A percentile compares a stretch with the other conserved stretches of the same genome.
These are phyloP conservation scores for Solanum piurae DNA, from an alignment of 257 asterid genomes.

Conservation along the genomic window DNA sequence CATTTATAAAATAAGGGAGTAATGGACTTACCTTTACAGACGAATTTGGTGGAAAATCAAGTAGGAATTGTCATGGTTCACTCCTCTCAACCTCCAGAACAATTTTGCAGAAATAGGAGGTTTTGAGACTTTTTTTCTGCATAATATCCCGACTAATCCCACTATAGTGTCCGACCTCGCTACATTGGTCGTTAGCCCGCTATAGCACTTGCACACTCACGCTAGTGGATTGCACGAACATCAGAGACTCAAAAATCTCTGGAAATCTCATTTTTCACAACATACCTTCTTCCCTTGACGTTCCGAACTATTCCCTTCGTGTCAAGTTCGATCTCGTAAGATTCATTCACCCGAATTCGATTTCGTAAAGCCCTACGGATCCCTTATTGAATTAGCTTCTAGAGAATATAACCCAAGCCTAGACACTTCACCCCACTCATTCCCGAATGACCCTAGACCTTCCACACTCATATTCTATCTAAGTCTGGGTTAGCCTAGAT, in stretches of 20 bases:
- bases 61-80: neutral
- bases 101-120: neutral
- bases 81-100: neutral
- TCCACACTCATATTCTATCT: neutral
- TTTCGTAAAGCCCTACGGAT: neutral
- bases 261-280: too few species aligned
- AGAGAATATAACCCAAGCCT: neutral
- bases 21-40: too few species aligned
- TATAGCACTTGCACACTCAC: neutral
- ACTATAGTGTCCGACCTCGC: neutral
- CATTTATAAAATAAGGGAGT: too few species aligned
- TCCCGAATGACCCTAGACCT: neutral
- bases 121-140: neutral
- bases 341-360: neutral
- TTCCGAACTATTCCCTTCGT: too few species aligned
- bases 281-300: too few species aligned
- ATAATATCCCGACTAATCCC: neutral
- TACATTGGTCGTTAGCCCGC: neutral
- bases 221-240: too few species aligned
- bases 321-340: too few species aligned
- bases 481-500: neutral
- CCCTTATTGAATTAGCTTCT: neutral
- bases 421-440: neutral
- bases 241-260: too few species aligned
- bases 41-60: too few species aligned